Base-by-base conservation (phyloP, 2,329 filamentous ascomycete genomes). In the Dryadomyces quercivorus region DNA sequence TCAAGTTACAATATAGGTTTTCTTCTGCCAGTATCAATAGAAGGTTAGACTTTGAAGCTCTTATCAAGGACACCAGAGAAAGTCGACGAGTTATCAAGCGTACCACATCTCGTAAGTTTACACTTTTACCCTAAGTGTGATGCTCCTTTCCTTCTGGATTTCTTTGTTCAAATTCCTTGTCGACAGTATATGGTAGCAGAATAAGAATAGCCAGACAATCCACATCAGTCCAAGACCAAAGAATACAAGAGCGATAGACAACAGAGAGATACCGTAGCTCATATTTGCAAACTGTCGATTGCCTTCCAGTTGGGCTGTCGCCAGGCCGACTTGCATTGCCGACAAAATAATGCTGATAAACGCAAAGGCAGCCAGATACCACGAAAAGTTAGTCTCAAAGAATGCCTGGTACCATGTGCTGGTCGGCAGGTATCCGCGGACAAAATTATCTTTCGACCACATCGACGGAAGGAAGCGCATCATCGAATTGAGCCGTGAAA, bases 341-440 rank as follows among this genome's bases (percentile, higher is more conserved):
- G 48, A 50, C 18, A 50, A 12, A n/a, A 50, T n/a, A 16, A 50
- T 40, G 18, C 34, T 40, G 34, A 50, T 38, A 40, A 50, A 50
- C n/a, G 48, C 48, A 16, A 50, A 50, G 34, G 20, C 48, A 18
- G 48, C 48, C 10, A 40, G 18, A 8, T 38, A 18, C 48, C 48
- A 50, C 31, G 48, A 50, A 20, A 50, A 50, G n/a, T 40, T 50
- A 3, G 48, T 15, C 12, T 50, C 48, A 31, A 50, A 50, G 21
- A 50, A 50, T 31, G 34, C 48, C 18, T 50, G 48, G 48, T 50
- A 50, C 48, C 48, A 50, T 6, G 48, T 50, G 48, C 34, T 50
- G 9, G 48, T 50, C 18, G 48, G 20, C n/a, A 50, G 18, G 18
- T 50, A 40, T 1, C 48, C 48, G 5, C 48, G 48, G 2, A 50